These are phyloP conservation scores for Acer yangbiense DNA, from an alignment of 345 rosid genomes.

Conservation along the genomic window DNA sequence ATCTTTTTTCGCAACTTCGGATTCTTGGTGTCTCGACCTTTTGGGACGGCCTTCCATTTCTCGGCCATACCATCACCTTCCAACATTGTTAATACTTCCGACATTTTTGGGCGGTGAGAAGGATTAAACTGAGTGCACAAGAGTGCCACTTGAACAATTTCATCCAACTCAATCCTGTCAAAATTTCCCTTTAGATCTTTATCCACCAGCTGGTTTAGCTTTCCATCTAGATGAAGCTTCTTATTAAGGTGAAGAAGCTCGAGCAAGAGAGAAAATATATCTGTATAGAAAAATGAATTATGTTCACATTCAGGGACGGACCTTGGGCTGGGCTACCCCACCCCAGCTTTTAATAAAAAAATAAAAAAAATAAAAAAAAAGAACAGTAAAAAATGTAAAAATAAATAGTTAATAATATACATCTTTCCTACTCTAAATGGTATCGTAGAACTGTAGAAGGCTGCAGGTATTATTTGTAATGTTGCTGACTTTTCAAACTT, in stretches of 20 bases:
- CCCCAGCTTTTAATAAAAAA: too few relatives aligned
- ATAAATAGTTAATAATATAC: too few relatives aligned
- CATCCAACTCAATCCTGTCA: slow-evolving; percentile 74
- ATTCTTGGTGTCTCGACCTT: slow-evolving; percentile 55
- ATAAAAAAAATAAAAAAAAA: too few relatives aligned
- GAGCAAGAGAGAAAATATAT: too few relatives aligned
- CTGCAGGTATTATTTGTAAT: too few relatives aligned
- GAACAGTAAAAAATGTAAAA: too few relatives aligned
- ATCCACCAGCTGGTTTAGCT: slow-evolving; percentile 69
- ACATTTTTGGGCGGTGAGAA: slow-evolving; percentile 74
- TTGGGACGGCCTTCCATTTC: slow-evolving; percentile 74
- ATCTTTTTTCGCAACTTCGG: slow-evolving; percentile 49
- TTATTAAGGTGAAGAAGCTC: slow-evolving; percentile 21
- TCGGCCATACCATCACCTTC: slow-evolving; percentile 87
- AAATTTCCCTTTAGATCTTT: slow-evolving; percentile 65
- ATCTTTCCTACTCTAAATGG: too few relatives aligned
- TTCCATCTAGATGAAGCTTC: slow-evolving; percentile 87
- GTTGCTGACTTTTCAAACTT: too few relatives aligned
- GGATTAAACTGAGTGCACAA: slow-evolving; percentile 79
- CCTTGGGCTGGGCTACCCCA: too few relatives aligned
- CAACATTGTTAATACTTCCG: slow-evolving; percentile 73
- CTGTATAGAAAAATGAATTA: too few relatives aligned
- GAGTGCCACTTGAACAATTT: slow-evolving; percentile 79
- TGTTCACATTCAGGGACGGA: too few relatives aligned
- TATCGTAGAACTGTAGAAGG: too few relatives aligned